A percentile compares a stretch with the other conserved stretches of the same genome.
Evolutionary conservation across 2,329 filamentous ascomycete genomes (phyloP).

Genomic region (Remersonia thermophila): DNA sequence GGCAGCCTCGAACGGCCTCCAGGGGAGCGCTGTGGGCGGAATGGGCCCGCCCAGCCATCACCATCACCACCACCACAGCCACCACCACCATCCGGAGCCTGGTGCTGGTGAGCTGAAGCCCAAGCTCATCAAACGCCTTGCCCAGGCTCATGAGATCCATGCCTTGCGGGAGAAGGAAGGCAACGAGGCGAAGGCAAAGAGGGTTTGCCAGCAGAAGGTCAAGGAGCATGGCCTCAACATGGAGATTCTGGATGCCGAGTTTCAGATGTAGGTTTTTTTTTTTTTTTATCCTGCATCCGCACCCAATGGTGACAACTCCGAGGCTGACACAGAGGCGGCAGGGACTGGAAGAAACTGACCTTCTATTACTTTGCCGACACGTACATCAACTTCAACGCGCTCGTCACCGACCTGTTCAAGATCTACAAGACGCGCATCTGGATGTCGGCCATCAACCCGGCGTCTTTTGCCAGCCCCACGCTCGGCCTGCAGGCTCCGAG

Average conservation of each 20-base stretch:
- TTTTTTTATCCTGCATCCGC: not conserved
- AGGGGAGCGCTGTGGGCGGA: slow-evolving; percentile 60
- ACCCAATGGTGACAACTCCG: too few species aligned
- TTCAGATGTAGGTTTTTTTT: slow-evolving; percentile 74
- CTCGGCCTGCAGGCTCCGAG: slow-evolving; percentile 59
- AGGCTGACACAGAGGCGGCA: slow-evolving; percentile 26
- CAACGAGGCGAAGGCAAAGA: slow-evolving; percentile 93
- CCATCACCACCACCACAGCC: slow-evolving; percentile 55
- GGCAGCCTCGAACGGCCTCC: slow-evolving; percentile 49
- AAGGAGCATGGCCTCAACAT: slow-evolving; percentile 89
- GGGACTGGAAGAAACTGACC: slow-evolving; percentile 97
- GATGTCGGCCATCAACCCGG: slow-evolving; percentile 99
- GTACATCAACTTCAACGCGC: slow-evolving; percentile 97
- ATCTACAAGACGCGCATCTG: slow-evolving; percentile 99
- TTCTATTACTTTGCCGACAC: slow-evolving; percentile 98
- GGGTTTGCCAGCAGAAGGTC: slow-evolving; percentile 93
- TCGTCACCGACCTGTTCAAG: slow-evolving; percentile 96
- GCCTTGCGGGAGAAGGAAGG: slow-evolving; percentile 89
- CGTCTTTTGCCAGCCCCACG: slow-evolving; percentile 75
- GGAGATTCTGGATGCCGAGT: slow-evolving; percentile 97
- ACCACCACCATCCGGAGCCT: slow-evolving; percentile 61
- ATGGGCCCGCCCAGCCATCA: slow-evolving; percentile 67
- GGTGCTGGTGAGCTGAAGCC: slow-evolving; percentile 71
- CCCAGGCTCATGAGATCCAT: slow-evolving; percentile 81
- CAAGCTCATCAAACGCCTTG: slow-evolving; percentile 91